Base-by-base conservation (phyloP, 108 stramenopile species). In the Epithemia pelagica region DNA sequence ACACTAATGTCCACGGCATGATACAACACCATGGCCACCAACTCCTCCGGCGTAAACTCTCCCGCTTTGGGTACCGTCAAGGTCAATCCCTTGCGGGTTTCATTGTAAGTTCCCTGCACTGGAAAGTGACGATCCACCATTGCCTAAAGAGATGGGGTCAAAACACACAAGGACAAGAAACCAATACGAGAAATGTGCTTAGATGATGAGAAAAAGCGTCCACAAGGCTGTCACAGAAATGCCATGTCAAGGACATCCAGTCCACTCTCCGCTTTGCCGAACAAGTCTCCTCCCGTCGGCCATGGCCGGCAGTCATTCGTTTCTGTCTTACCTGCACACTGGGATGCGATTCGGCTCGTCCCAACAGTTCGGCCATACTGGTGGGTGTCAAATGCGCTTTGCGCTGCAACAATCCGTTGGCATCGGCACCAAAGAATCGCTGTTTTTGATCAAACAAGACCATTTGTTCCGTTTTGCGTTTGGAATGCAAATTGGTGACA, bases 391-490 rank as follows among this genome's bases (percentile, higher is more conserved):
- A 68, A 29, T 88, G 79, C 2, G 99, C 97, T 68, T 97, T 96
- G n/a, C 99, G 86, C 25, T 88, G 84, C 77, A 95, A 69, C 56
- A 98, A 67, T 32, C 74, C 71, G 57, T 76, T 81, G 20, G 98
- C 97, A 72, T 99, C 98, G 66, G 91, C 87, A 21, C 95, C 97
- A 78, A 94, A 99, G 62, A 96, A 89, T 0, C 98, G 87, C 28
- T 90, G 86, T 24, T 94, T 94, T 52, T 87, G 75, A 74, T 97
- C 96, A 75, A 99, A 99, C 33, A 96, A 85, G 54, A 99, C 84
- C 82, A 96, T 95, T 74, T 95, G 90, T 67, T 96, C 96, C 28
- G 98, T 99, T 82, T 98, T 99, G 61, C 99, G 90, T 80, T 99
- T 99, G 55, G 96, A 91, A 61, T 97, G 96, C 62, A 91, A 65